Conservation (phyloP, 2,329 filamentous ascomycete species). For the Rhinocladiella similis region DNA sequence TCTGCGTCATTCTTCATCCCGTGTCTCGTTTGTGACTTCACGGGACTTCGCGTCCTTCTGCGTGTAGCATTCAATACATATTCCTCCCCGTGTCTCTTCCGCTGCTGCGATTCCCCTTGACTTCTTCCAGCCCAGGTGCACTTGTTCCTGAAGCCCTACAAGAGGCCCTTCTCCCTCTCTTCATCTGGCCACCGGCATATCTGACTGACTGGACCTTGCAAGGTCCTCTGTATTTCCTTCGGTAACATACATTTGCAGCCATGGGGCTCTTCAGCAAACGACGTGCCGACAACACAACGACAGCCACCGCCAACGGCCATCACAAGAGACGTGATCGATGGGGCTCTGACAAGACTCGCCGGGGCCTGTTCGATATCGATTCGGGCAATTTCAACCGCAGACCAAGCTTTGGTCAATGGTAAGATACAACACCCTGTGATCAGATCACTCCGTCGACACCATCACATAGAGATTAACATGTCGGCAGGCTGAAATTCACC, state of each 20-base stretch:
- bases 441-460: background rate
- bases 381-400: conserved; percentile 48
- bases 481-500: conserved; percentile 47
- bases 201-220: background rate
- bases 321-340: background rate
- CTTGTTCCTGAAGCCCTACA: too few species aligned
- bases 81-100: too few species aligned
- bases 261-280: conserved; percentile 24
- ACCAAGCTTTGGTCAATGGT: conserved; percentile 68
- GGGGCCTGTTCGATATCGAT: conserved; percentile 23
- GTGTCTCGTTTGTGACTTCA: too few species aligned
- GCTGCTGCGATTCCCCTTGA: too few species aligned
- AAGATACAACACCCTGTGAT: conserved; percentile 33
- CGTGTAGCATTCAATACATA: too few species aligned
- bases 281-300: conserved; percentile 2
- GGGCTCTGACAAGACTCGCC: background rate
- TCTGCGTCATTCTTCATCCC: conserved; percentile 1
- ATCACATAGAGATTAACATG: background rate
- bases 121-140: too few species aligned
- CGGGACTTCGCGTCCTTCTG: too few species aligned
- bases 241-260: background rate
- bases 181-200: too few species aligned
- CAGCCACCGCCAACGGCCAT: conserved; percentile 6
- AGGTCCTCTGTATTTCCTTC: background rate
- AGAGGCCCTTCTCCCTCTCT: too few species aligned